phyloP scores from a whole-genome alignment of 306 rosid genomes.

The Oxytropis ochrocephala region DNA sequence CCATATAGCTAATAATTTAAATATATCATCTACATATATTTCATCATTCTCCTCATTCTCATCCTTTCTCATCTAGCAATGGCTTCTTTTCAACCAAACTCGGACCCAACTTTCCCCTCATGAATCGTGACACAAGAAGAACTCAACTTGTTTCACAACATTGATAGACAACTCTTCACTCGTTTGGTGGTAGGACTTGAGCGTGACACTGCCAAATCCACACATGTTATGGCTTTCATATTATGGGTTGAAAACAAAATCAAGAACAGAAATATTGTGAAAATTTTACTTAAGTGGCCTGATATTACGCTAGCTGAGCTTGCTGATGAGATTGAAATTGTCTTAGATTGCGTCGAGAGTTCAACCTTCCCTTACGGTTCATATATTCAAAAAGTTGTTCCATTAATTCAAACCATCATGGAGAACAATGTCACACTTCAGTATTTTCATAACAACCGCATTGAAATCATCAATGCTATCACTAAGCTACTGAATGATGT shows the following conservation, averaged over 20 bases:
- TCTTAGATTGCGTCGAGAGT: slow-evolving; percentile 33
- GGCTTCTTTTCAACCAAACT: background rate
- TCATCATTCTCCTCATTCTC: too few relatives aligned
- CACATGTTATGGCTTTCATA: slow-evolving; percentile 49
- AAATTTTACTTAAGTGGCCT: background rate
- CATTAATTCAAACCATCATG: slow-evolving; percentile 29
- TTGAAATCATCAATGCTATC: background rate
- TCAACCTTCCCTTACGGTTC: background rate
- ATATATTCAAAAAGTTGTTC: background rate
- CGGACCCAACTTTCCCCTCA: background rate
- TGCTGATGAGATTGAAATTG: slow-evolving; percentile 31
- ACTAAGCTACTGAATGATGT: background rate
- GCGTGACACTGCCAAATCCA: slow-evolving; percentile 36
- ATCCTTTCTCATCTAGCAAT: background rate
- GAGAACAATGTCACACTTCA: slow-evolving; percentile 4
- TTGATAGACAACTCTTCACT: slow-evolving; percentile 45
- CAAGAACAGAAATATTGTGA: slow-evolving; percentile 5
- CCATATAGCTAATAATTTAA: too few relatives aligned
- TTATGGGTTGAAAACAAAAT: slow-evolving; percentile 48
- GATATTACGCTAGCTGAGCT: slow-evolving; percentile 20
- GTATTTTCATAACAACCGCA: slow-evolving; percentile 32
- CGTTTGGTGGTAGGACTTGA: slow-evolving; percentile 32
- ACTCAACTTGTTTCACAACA: slow-evolving; percentile 44
- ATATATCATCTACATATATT: too few relatives aligned
- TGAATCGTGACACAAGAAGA: slow-evolving; percentile 41